Percentiles rank a stretch among this genome's conserved stretches.
Conservation (phyloP, 805 yeast species). For the Candida multigemmis region DNA sequence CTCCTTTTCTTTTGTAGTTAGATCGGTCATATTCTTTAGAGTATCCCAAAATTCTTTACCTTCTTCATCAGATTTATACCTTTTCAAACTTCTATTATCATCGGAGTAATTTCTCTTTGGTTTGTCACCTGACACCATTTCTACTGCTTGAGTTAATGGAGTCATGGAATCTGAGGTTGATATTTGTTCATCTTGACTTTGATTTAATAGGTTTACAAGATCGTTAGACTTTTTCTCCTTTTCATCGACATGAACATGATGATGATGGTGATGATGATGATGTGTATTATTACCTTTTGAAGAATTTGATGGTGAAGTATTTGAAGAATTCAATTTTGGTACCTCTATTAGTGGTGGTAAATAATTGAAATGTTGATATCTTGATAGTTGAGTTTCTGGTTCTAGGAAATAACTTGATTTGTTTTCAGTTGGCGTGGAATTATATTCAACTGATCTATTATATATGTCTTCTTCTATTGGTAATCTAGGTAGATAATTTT, state of each 20-base stretch:
- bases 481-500: too few relatives aligned
- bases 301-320: slow-evolving; percentile 27
- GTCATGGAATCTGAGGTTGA: slow-evolving; percentile 14
- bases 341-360: slow-evolving; percentile 63
- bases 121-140: slow-evolving; percentile 26
- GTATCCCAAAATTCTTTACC: slow-evolving; percentile 68
- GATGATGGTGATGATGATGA: slow-evolving; percentile 22
- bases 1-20: slow-evolving; percentile 6
- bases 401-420: slow-evolving; percentile 19
- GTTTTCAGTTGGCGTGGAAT: not conserved
- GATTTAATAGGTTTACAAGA: slow-evolving; percentile 35
- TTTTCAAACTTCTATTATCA: slow-evolving; percentile 3
- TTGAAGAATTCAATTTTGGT: slow-evolving; percentile 59
- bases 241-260: slow-evolving; percentile 11
- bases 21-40: slow-evolving; percentile 43
- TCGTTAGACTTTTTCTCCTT: slow-evolving; percentile 28
- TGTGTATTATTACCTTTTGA: slow-evolving; percentile 9
- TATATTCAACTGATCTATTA: too few relatives aligned
- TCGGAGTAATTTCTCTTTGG: slow-evolving; percentile 3
- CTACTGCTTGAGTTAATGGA: slow-evolving; percentile 33
- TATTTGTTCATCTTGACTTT: slow-evolving; percentile 7
- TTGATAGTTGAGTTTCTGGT: slow-evolving; percentile 44
- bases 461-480: too few relatives aligned
- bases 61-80: slow-evolving; percentile 46
- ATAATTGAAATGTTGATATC: slow-evolving; percentile 68